Conservation (phyloP, 2,329 filamentous ascomycete genomes). For the Alternaria sp. region DNA sequence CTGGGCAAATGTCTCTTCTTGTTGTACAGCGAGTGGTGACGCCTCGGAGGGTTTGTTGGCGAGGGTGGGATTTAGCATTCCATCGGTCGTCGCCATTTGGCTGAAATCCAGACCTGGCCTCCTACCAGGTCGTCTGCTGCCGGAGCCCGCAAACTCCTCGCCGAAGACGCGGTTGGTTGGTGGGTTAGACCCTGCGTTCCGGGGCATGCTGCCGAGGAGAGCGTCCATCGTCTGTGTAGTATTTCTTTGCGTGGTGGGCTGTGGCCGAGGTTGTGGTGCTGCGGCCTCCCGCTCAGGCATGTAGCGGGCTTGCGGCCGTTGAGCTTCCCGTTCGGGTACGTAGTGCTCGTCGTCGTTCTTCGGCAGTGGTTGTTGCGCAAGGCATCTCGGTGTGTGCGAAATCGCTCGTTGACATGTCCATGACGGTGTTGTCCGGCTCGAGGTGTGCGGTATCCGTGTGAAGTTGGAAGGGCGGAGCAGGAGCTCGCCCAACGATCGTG, state of each 20-base stretch:
- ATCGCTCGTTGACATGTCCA: constrained; percentile 23
- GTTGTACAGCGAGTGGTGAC: constrained; percentile 19
- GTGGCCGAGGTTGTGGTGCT: background rate
- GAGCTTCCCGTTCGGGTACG: background rate
- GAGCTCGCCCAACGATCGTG: constrained; percentile 39
- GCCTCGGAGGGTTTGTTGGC: constrained; percentile 26
- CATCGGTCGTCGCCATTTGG: constrained; percentile 24
- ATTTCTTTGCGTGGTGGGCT: constrained; percentile 7
- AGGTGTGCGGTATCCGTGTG: constrained; percentile 24
- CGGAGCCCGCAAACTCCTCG: constrained; percentile 17
- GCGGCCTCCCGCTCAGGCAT: background rate
- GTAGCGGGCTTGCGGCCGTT: background rate
- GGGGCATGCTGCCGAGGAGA: constrained; percentile 24
- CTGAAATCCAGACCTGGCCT: constrained; percentile 21
- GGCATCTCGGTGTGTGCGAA: constrained; percentile 6
- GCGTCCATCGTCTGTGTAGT: constrained; percentile 30
- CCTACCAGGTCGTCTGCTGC: background rate
- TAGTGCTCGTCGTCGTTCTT: constrained; percentile 7
- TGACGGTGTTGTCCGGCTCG: constrained; percentile 15
- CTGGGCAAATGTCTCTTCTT: constrained; percentile 26
- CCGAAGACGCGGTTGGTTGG: constrained; percentile 23
- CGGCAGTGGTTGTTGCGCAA: constrained; percentile 19
- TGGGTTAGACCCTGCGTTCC: background rate
- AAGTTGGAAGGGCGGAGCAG: constrained; percentile 39
- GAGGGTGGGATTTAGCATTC: constrained; percentile 17